Base-by-base conservation (phyloP, 1,139 yeast genomes). In the Debaryomycetaceae sp. region DNA sequence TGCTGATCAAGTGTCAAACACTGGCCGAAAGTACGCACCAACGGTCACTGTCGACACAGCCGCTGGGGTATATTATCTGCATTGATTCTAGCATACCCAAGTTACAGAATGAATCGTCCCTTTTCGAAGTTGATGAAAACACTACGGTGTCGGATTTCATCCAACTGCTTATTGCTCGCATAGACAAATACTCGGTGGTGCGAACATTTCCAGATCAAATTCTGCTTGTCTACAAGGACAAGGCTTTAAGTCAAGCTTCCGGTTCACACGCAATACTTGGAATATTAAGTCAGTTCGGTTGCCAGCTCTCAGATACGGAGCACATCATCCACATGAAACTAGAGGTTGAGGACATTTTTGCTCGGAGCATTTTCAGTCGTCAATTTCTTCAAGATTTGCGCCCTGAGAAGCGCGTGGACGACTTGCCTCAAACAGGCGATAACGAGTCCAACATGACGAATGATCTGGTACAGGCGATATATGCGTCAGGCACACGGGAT, bases 171-270 rank as follows among this genome's bases (percentile, higher is more conserved):
- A 45, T 53, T 12, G 45, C 43, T 3, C 37, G 53, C 27, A 38
- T 49, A 11, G 58, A 55, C 29, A 32, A 35, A 15, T 27, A 16
- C 13, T 40, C 49, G 15, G 59, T 53, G 0, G 37, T 47, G 19
- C 38, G 60, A 32, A 55, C 60, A 2, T 53, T 51, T 28, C 43
- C 43, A 27, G 59, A 55, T 22, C 59, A 55, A 32, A 33, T 55
- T 13, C 40, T 37, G 27, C 32, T 55, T 21, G 33, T 29, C 8
- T 44, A 39, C 30, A 33, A 41, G 7, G 35, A 33, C 8, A 30
- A 30, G 18, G 14, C 10, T 15, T 7, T 15, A 14, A 18, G 8
- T 7, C 20, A 18, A 18, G 20, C 20, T 7, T 18, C 20, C 20
- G 10, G 20, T 6, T 18, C 20, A 18, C 20, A 10, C 20, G 10